Evolutionary conservation across 2,329 filamentous ascomycete genomes (phyloP).

Genomic region (Colletotrichum sp.): DNA sequence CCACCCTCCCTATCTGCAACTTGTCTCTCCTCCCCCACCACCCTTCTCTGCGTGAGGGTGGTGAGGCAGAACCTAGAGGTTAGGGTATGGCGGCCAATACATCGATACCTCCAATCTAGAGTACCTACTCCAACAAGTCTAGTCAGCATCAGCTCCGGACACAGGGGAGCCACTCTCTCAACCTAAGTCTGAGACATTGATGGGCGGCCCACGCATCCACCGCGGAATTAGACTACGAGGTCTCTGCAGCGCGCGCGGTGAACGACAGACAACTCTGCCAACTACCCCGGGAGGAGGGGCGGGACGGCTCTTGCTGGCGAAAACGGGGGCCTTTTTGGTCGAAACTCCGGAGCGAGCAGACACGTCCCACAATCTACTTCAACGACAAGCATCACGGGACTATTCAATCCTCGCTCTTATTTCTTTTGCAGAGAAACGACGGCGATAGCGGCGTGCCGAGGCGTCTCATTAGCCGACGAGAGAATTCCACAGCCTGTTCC

Average conservation of each 20-base stretch:
- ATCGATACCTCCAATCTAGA: background rate
- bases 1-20: background rate
- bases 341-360: background rate
- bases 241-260: background rate
- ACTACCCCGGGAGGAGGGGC: background rate
- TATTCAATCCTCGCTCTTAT: background rate
- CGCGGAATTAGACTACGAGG: background rate
- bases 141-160: background rate
- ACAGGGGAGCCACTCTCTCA: background rate
- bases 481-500: background rate
- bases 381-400: background rate
- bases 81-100: background rate
- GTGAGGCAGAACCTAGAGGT: background rate
- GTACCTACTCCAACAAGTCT: background rate
- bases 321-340: background rate
- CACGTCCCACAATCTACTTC: background rate
- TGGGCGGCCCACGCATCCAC: slow-evolving; percentile 1
- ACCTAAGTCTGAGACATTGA: slow-evolving; percentile 5
- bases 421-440: background rate
- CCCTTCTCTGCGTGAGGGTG: background rate
- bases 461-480: background rate
- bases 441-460: background rate
- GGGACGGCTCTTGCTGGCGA: background rate
- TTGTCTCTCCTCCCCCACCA: background rate
- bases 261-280: background rate